Percentiles rank a stretch among this genome's conserved stretches.
Evolutionary conservation across 2,329 filamentous ascomycete genomes (phyloP).

Genomic region (Xylariaceae sp.): DNA sequence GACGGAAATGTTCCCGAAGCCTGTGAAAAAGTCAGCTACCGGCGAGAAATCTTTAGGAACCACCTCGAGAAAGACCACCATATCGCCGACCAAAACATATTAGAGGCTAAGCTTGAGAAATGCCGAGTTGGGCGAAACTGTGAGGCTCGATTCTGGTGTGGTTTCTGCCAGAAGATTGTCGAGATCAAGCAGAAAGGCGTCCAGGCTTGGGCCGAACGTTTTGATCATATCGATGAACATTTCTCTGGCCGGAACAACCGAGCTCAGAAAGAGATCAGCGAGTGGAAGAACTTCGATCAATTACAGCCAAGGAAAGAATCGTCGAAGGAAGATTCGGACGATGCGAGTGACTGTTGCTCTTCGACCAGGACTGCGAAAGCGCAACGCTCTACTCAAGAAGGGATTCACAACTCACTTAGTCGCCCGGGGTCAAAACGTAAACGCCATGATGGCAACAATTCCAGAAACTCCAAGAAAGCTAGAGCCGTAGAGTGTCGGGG

Average conservation of each 20-base stretch:
- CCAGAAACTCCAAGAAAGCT: constrained; percentile 25
- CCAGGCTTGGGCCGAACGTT: constrained; percentile 63
- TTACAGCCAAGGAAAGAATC: constrained; percentile 26
- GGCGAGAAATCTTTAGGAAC: constrained; percentile 62
- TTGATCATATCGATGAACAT: constrained; percentile 78
- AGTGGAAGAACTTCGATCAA: constrained; percentile 59
- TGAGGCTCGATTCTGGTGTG: constrained; percentile 81
- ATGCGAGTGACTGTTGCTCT: constrained; percentile 21
- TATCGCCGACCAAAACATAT: constrained; percentile 37
- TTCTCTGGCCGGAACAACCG: constrained; percentile 59
- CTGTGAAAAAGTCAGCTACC: constrained; percentile 67
- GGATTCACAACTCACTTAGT: background rate
- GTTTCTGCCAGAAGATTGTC: constrained; percentile 73
- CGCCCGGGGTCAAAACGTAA: constrained; percentile 33
- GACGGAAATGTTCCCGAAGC: constrained; percentile 35
- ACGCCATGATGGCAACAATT: constrained; percentile 26
- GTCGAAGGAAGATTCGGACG: constrained; percentile 28
- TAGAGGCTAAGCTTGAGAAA: constrained; percentile 55
- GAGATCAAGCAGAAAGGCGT: constrained; percentile 55
- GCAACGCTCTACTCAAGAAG: background rate
- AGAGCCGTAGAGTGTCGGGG: constrained; percentile 8
- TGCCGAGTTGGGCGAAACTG: constrained; percentile 70
- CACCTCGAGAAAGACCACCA: constrained; percentile 66
- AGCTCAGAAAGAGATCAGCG: constrained; percentile 53
- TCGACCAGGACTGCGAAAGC: constrained; percentile 24